Evolutionary conservation across 805 yeast species (phyloP).

Genomic region (Hanseniaspora lindneri): DNA sequence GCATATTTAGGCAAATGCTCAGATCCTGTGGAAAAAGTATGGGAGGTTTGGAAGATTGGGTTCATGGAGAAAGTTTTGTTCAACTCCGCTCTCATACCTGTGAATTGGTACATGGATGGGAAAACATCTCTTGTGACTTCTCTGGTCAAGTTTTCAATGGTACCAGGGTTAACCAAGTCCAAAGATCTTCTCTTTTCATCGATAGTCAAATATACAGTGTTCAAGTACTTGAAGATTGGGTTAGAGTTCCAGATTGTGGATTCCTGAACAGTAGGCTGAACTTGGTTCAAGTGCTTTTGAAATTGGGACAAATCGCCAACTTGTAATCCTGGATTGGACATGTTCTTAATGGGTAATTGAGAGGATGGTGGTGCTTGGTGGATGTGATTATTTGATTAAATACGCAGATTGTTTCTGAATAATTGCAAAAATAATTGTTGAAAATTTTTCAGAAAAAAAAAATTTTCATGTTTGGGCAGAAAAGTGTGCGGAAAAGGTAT

Average conservation of each 20-base stretch:
- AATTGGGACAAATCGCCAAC: constrained; percentile 51
- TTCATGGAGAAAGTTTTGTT: constrained; percentile 80
- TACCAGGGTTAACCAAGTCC: constrained; percentile 83
- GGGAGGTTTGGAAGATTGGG: constrained; percentile 95
- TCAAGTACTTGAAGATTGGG: constrained; percentile 68
- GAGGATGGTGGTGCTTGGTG: neutral
- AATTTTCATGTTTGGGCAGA: too few relatives aligned
- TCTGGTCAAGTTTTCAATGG: constrained; percentile 82
- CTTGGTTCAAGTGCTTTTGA: constrained; percentile 32
- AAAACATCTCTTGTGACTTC: constrained; percentile 93
- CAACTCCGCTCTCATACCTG: constrained; percentile 92
- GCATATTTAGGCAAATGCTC: constrained; percentile 80
- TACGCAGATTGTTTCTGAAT: too few relatives aligned
- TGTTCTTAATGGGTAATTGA: too few relatives aligned
- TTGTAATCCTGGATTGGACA: constrained; percentile 34
- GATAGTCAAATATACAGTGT: constrained; percentile 61
- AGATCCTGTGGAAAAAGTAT: constrained; percentile 81
- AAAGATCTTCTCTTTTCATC: constrained; percentile 69
- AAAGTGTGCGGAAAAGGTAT: too few relatives aligned
- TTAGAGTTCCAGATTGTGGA: constrained; percentile 65
- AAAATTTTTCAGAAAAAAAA: neutral
- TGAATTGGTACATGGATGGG: constrained; percentile 75
- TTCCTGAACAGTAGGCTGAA: constrained; percentile 45
- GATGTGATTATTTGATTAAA: too few relatives aligned
- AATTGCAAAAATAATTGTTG: too few relatives aligned